Evolutionary conservation across 441 rosid species (phyloP), one percentile per base, ranked within the genome.

Genomic region (Manihot esculenta): DNA sequence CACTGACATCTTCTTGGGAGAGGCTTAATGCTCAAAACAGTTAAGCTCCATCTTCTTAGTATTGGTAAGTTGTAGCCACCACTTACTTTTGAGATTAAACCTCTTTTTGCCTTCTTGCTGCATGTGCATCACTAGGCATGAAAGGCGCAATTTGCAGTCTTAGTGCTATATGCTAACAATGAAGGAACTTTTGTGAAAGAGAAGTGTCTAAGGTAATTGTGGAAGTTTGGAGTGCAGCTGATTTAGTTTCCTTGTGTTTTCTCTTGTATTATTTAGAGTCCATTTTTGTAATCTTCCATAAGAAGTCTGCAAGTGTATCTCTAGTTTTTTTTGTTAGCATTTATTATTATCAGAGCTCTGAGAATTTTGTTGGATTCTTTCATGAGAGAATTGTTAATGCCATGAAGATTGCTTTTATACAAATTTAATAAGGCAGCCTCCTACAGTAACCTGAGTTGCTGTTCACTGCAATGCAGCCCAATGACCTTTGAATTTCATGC

Each of bases 1-100:
- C 74, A 21, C n/a, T 50, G 61, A 55, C 64, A 45, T 71, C 82
- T 71, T 64, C 75, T 61, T 20, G 20, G 15, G 66, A 75, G 45
- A 7, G 45, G 66, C 66, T 66, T 74, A 64, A 63, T 41, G 33
- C 14, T 47, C 49, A 47, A 59, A 64, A 14, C 13, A 63, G 62
- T 50, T 72, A 66, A 72, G 54, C 67, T 20, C 18, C 33, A 55
- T 54, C 47, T 57, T 47, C 17, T 53, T 41, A 49, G 51, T 59
- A 47, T n/a, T 30, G 48, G 74, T 74, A 76, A 72, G 77, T 53
- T 35, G 20, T 45, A 18, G 23, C 20, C 72, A 26, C 41, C 64
- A 13, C 44, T 57, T 66, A 68, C 65, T 62, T 45, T 20, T 45
- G 17, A 62, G 20, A 41, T 24, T 47, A 23, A 15, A 35, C 24